A percentile compares a stretch with the other conserved stretches of the same genome.
These are phyloP conservation scores for Jatropha curcas DNA, from an alignment of 345 rosid genomes.

Conservation along the genomic window DNA sequence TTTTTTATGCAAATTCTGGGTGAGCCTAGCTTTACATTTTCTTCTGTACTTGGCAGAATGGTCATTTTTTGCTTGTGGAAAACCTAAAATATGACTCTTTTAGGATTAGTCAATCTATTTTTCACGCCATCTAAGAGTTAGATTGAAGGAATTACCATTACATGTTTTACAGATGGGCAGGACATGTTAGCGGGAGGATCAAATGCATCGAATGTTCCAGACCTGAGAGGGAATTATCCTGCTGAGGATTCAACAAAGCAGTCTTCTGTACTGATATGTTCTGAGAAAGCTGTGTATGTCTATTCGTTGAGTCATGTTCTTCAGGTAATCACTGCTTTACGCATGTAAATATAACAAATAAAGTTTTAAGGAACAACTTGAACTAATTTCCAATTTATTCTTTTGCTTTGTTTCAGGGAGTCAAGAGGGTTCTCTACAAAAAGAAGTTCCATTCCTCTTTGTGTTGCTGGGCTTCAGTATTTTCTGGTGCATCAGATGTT, in stretches of 20 bases:
- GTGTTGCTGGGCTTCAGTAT: slow-evolving; percentile 84
- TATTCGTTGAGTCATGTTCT: slow-evolving; percentile 65
- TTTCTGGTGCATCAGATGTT: slow-evolving; percentile 51
- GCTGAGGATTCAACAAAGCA: slow-evolving; percentile 55
- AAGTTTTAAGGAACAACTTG: background rate
- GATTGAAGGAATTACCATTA: slow-evolving; percentile 8
- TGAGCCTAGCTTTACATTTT: slow-evolving; percentile 24
- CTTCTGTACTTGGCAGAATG: background rate
- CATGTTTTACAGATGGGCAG: slow-evolving; percentile 49
- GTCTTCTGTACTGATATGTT: slow-evolving; percentile 60
- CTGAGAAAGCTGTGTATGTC: slow-evolving; percentile 80
- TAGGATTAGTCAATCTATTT: background rate
- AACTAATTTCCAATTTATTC: background rate
- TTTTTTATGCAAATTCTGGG: slow-evolving; percentile 76
- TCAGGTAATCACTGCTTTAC: slow-evolving; percentile 50
- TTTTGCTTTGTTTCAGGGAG: slow-evolving; percentile 45
- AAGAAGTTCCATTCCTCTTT: slow-evolving; percentile 70
- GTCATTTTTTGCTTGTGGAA: background rate
- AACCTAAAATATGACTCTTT: slow-evolving; percentile 3
- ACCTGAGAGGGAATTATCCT: slow-evolving; percentile 32
- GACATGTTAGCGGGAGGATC: slow-evolving; percentile 37
- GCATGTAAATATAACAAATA: background rate
- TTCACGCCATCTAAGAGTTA: background rate
- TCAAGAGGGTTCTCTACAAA: slow-evolving; percentile 77
- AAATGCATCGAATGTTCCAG: slow-evolving; percentile 29